Base-by-base conservation (phyloP, 805 yeast species). In the Candida boidinii region DNA sequence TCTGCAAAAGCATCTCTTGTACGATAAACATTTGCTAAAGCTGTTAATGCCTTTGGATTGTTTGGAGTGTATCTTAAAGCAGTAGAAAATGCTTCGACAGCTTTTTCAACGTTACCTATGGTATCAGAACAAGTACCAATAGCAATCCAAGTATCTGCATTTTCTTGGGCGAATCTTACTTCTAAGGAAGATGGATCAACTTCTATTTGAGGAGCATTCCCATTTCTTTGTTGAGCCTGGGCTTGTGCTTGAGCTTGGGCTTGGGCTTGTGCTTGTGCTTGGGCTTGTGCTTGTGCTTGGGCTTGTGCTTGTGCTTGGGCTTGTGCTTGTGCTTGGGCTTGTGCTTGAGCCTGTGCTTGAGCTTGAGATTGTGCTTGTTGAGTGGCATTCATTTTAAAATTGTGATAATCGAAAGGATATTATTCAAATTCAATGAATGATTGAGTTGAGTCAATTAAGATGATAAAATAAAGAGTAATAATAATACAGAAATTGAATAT, bases 91-190 rank as follows among this genome's bases (percentile, higher is more conserved):
- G 95, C 86, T 44, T 76, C 75, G 24, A 86, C 78, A 5, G 97
- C 97, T 44, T 85, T 74, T 44, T 88, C 96, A 33, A 76, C 78
- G 49, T 88, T 94, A 15, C 90, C 94, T 38, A 92, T 64, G 31
- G 85, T 66, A 54, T 90, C 96, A 16, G 97, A 96, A 42, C 87
- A 68, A 7, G 85, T 73, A 15, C 96, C 96, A 35, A 86, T 75
- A 14, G 94, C 87, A 30, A 83, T 62, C 96, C 96, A 87, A 4
- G 95, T 81, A 34, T 79, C 81, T 2, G 84, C 77, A 17, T 85
- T 79, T 31, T 85, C 77, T 33, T 58, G 58, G 7, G 57, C 56
- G 29, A 58, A 53, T 26, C 53, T 48, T n/a, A 47, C 48, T 33
- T 50, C 57, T 17, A 53, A 33, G 2, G 49, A 36, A 28, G 41